A percentile compares a stretch with the other conserved stretches of the same genome.
Evolutionary conservation across 2,329 filamentous ascomycete genomes (phyloP).

Genomic region (Emmonsiellopsis sp.): DNA sequence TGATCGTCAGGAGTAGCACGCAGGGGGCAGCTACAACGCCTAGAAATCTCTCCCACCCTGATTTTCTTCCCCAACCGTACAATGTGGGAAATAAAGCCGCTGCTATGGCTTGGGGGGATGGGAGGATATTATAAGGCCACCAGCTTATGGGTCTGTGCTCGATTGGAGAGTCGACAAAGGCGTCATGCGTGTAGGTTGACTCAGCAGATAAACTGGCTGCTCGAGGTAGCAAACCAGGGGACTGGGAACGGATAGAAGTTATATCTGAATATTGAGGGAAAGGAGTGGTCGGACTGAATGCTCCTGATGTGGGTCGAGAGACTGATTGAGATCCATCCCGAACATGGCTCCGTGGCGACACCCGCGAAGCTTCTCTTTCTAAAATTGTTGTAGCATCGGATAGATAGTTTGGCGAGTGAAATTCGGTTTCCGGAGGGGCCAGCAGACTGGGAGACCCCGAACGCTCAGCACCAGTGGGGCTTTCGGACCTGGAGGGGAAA

Average conservation of each 20-base stretch:
- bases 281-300: constrained; percentile 43
- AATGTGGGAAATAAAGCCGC: constrained; percentile 81
- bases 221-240: constrained; percentile 50
- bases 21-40: constrained; percentile 79
- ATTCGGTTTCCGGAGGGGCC: constrained; percentile 32
- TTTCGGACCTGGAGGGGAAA: constrained; percentile 23
- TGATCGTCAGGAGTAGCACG: constrained; percentile 82
- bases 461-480: constrained; percentile 19
- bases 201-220: constrained; percentile 42
- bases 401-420: constrained; percentile 30
- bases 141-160: constrained; percentile 48
- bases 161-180: constrained; percentile 30
- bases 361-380: constrained; percentile 17
- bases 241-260: constrained; percentile 32
- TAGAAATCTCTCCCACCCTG: constrained; percentile 72
- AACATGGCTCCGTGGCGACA: constrained; percentile 22
- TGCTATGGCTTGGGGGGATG: constrained; percentile 61
- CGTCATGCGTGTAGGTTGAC: constrained; percentile 35
- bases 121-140: constrained; percentile 73
- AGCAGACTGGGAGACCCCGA: constrained; percentile 32
- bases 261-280: constrained; percentile 63
- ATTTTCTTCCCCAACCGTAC: constrained; percentile 71
- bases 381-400: constrained; percentile 11
- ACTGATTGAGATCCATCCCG: not conserved
- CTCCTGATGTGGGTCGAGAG: constrained; percentile 3